Evolutionary conservation across 192 early-diverging fungal species (phyloP), one percentile per base, ranked within the genome.

Genomic region (Coemansia sp.): DNA sequence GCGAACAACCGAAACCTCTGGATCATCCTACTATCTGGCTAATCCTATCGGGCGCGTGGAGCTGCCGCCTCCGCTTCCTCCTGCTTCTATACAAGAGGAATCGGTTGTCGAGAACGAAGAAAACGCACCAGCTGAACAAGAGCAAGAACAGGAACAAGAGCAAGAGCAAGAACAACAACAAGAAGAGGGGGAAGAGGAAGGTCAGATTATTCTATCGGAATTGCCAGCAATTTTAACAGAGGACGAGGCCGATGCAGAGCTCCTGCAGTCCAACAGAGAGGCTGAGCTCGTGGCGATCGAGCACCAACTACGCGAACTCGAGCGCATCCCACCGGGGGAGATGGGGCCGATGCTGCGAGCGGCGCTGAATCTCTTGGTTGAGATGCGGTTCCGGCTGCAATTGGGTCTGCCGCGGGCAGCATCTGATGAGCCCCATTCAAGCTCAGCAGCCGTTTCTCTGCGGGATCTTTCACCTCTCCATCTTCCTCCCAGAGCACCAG

Each of bases 361-460:
- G 1, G 78, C 78, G 10, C 56, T 81, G 42, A 81, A 81, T 29
- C 57, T 81, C 8, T 35, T 81, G 28, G 78, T 81, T 7, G 78
- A 81, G 37, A 81, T 81, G 78, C 78, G 78, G 51, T 81, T 81
- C 53, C 68, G 78, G 12, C 33, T 81, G 60, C 78, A 72, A 49
- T 67, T 81, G 7, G 78, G 78, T 0, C 56, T 81, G 31, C 78
- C 78, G 3, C 67, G 77, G 29, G 61, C 34, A 18, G 49, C 3
- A 31, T 31, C 53, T 33, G 35, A 12, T 51, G 42, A 48, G n/a
- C 15, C 31, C 58, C 35, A 25, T n/a, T 13, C 10, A 8, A 30
- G 55, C 8, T 21, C 57, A 26, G 31, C 18, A 30, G 30, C 16
- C 15, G n/a, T 21, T 33, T 31, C 33, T 18, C 6, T 18, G n/a